Evolutionary conservation across 306 rosid species (phyloP).

Genomic region (Ochetophila trinervis): DNA sequence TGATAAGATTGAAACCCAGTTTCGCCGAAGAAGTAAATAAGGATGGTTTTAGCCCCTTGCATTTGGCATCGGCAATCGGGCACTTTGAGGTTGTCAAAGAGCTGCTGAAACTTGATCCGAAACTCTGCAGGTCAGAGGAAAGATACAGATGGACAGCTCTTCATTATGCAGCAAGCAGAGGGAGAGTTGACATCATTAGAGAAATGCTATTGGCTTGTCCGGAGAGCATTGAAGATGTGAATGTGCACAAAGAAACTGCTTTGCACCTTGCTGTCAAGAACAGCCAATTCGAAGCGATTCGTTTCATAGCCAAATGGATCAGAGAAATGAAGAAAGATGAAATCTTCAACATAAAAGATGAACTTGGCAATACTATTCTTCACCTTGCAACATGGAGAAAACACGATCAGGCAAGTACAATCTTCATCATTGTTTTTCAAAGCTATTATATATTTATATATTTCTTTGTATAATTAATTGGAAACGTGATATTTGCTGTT

Average conservation of each 20-base stretch:
- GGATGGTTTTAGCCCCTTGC: conserved; percentile 29
- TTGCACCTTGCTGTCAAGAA: conserved; percentile 33
- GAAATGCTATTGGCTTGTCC: conserved; percentile 33
- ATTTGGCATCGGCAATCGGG: conserved; percentile 33
- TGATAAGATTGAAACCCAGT: conserved; percentile 12
- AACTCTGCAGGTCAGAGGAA: conserved; percentile 25
- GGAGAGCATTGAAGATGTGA: conserved; percentile 27
- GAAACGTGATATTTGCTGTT: too few relatives aligned
- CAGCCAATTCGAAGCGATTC: conserved; percentile 23
- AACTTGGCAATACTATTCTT: conserved; percentile 26
- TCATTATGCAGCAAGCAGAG: conserved; percentile 34
- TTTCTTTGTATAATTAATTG: too few relatives aligned
- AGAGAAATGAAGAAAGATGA: conserved; percentile 10
- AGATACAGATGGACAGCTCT: conserved; percentile 33
- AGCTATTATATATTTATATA: too few relatives aligned
- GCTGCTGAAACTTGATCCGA: conserved; percentile 22
- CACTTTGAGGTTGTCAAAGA: conserved; percentile 29
- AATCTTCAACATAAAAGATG: conserved; percentile 13
- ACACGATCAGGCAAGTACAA: conserved; percentile 24
- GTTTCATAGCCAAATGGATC: conserved; percentile 10
- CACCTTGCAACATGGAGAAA: conserved; percentile 36
- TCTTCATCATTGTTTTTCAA: too few relatives aligned
- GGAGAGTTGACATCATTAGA: conserved; percentile 20
- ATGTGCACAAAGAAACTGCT: conserved; percentile 21
- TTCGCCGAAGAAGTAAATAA: conserved; percentile 22